Base-by-base conservation (phyloP, 1,284 basidiomycete genomes). In the Cryptococcus neoformans region DNA sequence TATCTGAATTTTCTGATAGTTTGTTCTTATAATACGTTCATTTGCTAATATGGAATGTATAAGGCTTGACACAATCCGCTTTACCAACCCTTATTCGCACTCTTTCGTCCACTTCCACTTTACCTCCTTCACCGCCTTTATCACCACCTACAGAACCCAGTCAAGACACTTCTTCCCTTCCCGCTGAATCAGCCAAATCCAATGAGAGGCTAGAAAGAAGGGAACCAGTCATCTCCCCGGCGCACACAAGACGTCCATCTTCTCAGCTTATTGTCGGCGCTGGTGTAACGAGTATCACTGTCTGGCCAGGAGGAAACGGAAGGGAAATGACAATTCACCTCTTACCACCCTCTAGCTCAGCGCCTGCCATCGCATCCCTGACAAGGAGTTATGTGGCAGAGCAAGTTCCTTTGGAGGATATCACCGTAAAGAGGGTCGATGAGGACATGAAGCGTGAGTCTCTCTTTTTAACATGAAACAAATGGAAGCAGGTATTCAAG, bases 1-100 rank as follows among this genome's bases (percentile, higher is more conserved):
- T 60, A 28, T 28, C 39, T 6, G 58, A 49, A 0, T 11, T 42
- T 39, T 21, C 6, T 38, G 11, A 12, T 21, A 16, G 4, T 12
- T 8, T 21, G 38, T 34, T 44, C 10, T 8, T 21, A n/a, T 14
- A 10, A 51, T n/a, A 17, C 8, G 21, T 28, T 17, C 28, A 28
- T 28, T 16, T 40, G n/a, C 6, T 34, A 16, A 49, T 17, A 41
- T 39, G 12, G 35, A 11, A 4, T 28, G 16, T 14, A 40, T 11
- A 28, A 60, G 59, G 59, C 10, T 45, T 58, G 17, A 56, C 40
- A 12, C 59, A 61, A 45, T 55, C 56, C 3, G 44, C 42, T n/a
- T 28, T 61, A 41, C 59, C 59, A 16, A 49, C 28, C 28, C 34
- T 61, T 5, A 21, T 61, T 16, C 54, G 57, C 37, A 38, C 49